Conservation (phyloP, 176 grass and related monocot species). For the Typha latifolia region DNA sequence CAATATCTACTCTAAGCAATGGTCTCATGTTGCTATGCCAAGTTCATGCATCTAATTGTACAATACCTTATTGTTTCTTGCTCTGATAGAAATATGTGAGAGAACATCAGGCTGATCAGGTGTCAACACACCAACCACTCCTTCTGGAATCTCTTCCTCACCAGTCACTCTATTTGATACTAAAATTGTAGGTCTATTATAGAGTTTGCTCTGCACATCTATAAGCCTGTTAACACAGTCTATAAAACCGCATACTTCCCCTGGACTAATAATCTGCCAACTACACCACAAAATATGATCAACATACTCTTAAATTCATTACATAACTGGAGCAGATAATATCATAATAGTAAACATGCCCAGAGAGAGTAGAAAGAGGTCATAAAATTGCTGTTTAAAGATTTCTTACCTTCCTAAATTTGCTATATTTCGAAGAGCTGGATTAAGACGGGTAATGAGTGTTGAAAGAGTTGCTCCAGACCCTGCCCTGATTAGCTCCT, state of each 20-base stretch:
- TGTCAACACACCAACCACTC: constrained; percentile 16
- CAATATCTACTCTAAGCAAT: neutral
- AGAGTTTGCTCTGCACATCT: constrained; percentile 19
- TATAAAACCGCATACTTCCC: constrained; percentile 16
- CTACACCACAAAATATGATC: neutral
- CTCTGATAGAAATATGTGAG: constrained; percentile 18
- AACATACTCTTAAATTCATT: neutral
- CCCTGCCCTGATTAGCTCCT: constrained; percentile 11
- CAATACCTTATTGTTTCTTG: constrained; percentile 18
- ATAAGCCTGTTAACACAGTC: constrained; percentile 11
- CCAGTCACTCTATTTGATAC: constrained; percentile 6
- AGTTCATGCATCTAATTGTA: neutral
- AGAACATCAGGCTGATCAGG: constrained; percentile 24
- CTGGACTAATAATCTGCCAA: constrained; percentile 16
- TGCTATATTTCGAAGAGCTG: constrained; percentile 14
- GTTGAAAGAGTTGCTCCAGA: constrained; percentile 6
- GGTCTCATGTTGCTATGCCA: neutral
- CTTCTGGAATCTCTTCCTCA: constrained; percentile 17
- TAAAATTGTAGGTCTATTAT: constrained; percentile 8
- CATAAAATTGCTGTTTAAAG: neutral
- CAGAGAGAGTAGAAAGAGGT: neutral
- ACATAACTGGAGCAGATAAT: neutral
- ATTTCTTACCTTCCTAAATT: constrained; percentile 9
- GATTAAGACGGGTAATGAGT: constrained; percentile 4
- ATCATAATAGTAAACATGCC: neutral